Percentiles rank a stretch among this genome's conserved stretches.
Conservation (phyloP, 345 rosid genomes). For the Jatropha curcas region DNA sequence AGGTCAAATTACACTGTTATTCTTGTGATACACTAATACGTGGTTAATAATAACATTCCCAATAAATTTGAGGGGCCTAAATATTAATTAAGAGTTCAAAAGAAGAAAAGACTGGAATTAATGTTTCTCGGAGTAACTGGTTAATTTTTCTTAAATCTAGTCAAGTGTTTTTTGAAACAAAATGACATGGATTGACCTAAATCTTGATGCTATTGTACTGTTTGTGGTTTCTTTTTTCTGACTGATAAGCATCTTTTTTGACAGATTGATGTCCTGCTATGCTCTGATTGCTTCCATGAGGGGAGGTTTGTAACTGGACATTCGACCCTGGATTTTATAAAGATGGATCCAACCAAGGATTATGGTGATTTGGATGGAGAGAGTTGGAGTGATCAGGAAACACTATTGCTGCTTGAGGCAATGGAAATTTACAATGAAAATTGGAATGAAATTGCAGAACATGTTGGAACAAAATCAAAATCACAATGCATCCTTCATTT, state of each 20-base stretch:
- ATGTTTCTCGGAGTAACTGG: background rate
- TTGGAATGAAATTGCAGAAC: conserved; percentile 91
- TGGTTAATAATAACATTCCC: background rate
- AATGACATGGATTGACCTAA: background rate
- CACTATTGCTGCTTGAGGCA: conserved; percentile 87
- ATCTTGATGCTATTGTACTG: conserved; percentile 11
- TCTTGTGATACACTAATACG: too few species aligned
- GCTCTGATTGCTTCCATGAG: conserved; percentile 78
- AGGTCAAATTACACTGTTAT: background rate
- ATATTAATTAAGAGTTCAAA: background rate
- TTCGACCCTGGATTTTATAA: conserved; percentile 84
- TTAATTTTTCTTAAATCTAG: background rate
- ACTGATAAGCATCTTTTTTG: conserved; percentile 29
- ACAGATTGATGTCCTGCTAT: conserved; percentile 78
- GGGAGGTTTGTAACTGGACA: conserved; percentile 83
- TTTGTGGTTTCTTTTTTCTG: background rate
- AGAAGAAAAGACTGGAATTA: background rate
- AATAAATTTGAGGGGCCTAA: background rate
- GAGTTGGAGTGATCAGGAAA: conserved; percentile 92
- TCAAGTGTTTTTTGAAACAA: too few species aligned
- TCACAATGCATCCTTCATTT: conserved; percentile 96
- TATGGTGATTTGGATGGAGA: conserved; percentile 78
- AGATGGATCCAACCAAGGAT: conserved; percentile 63
- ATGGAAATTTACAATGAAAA: conserved; percentile 80
- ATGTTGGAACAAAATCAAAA: conserved; percentile 92